These are phyloP conservation scores for Mycena capillaripes DNA, from an alignment of 768 basidiomycete species.

Conservation along the genomic window DNA sequence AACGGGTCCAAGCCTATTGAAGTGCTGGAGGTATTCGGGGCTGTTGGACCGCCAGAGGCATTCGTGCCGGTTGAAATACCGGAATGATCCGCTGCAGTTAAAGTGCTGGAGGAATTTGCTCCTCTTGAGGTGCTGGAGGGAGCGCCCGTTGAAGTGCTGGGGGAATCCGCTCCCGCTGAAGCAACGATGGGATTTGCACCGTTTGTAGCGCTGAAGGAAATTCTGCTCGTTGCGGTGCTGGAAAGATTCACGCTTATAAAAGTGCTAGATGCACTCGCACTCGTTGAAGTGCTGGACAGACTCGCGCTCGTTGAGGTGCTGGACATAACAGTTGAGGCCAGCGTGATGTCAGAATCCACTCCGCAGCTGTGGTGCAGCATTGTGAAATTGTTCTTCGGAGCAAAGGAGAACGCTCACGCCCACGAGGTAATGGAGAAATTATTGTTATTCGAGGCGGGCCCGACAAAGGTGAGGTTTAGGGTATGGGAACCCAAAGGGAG, in stretches of 20 bases:
- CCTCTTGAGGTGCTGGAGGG: no score
- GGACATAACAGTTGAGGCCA: background rate
- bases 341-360: background rate
- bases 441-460: background rate
- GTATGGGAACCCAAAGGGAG: background rate
- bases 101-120: no score
- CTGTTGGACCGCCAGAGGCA: no score
- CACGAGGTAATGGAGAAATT: background rate
- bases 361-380: background rate
- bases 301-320: no score
- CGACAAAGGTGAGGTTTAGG: background rate
- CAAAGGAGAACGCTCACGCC: background rate
- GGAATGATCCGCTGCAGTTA: no score
- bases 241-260: background rate
- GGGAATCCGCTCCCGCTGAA: no score
- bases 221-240: background rate
- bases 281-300: no score
- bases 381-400: background rate
- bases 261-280: background rate
- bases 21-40: no score
- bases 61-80: no score
- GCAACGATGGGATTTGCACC: no score
- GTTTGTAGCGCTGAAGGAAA: background rate
- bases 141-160: no score
- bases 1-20: no score